phyloP scores from a whole-genome alignment of 2,329 filamentous ascomycete genomes.

The Zymoseptoria pseudotritici region DNA sequence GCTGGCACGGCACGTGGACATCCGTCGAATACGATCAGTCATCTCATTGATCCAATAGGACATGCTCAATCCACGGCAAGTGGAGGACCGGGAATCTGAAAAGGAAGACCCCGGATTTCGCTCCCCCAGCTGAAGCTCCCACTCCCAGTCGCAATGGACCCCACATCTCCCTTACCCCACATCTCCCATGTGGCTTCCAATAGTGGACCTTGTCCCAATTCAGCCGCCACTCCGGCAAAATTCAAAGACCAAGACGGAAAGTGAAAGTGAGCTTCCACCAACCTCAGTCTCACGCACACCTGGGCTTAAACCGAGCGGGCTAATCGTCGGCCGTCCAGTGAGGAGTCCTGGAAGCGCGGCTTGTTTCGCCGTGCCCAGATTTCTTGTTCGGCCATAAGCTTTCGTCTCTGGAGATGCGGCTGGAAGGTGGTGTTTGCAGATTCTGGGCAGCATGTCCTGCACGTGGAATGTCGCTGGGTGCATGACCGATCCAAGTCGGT shows the following conservation, averaged over 20 bases:
- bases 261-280: background rate
- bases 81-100: background rate
- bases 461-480: too few species aligned
- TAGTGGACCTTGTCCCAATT: background rate
- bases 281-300: background rate
- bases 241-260: background rate
- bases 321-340: background rate
- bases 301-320: background rate
- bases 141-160: too few species aligned
- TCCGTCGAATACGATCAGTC: background rate
- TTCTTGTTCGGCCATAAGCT: background rate
- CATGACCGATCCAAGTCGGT: too few species aligned
- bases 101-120: background rate
- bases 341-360: too few species aligned
- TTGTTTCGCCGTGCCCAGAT: too few species aligned
- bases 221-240: background rate
- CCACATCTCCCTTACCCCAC: too few species aligned
- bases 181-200: too few species aligned
- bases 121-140: too few species aligned
- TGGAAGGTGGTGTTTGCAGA: background rate
- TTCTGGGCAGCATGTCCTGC: background rate
- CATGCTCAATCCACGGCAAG: background rate
- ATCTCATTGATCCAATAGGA: background rate
- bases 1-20: background rate
- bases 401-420: background rate